Evolutionary conservation across 2,329 filamentous ascomycete genomes (phyloP).

Genomic region (Penicillium fuscoglaucum): DNA sequence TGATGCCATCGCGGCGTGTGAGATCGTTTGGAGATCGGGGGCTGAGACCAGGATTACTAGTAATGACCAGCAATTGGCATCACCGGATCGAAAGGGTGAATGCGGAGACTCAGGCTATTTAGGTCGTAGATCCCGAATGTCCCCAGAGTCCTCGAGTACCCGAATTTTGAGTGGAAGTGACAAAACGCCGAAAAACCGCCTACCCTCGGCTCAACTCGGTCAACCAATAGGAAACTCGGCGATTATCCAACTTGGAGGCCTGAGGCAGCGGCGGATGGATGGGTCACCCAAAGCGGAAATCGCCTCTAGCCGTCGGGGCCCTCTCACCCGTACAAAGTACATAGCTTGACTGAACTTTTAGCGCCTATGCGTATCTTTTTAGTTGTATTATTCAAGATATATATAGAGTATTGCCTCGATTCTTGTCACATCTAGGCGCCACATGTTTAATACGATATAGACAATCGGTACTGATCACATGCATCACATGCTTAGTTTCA

Average conservation of each 20-base stretch:
- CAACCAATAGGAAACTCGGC: slow-evolving; percentile 30
- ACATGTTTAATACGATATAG: not conserved
- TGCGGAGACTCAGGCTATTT: slow-evolving; percentile 8
- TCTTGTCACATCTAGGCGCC: not conserved
- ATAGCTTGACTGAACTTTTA: not conserved
- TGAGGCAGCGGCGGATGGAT: not conserved
- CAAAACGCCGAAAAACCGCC: slow-evolving; percentile 29
- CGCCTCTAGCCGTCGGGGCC: not conserved
- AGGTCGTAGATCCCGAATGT: slow-evolving; percentile 2
- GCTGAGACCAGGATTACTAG: slow-evolving; percentile 11
- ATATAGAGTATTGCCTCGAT: not conserved
- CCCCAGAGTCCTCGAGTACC: slow-evolving; percentile 24
- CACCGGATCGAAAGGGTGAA: slow-evolving; percentile 5
- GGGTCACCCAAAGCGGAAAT: not conserved
- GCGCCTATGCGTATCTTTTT: not conserved
- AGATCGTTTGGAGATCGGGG: not conserved
- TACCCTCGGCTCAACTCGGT: slow-evolving; percentile 21
- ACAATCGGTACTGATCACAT: slow-evolving; percentile 3
- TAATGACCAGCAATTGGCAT: slow-evolving; percentile 20
- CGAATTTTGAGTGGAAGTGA: slow-evolving; percentile 23
- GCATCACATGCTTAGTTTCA: slow-evolving; percentile 6
- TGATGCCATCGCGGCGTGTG: slow-evolving; percentile 39
- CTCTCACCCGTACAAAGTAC: not conserved
- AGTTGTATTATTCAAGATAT: not conserved
- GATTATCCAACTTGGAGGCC: slow-evolving; percentile 27